Percentiles rank a stretch among this genome's conserved stretches.
Evolutionary conservation across 2,329 filamentous ascomycete genomes (phyloP).

Genomic region (Ophioceras dolichostomum): DNA sequence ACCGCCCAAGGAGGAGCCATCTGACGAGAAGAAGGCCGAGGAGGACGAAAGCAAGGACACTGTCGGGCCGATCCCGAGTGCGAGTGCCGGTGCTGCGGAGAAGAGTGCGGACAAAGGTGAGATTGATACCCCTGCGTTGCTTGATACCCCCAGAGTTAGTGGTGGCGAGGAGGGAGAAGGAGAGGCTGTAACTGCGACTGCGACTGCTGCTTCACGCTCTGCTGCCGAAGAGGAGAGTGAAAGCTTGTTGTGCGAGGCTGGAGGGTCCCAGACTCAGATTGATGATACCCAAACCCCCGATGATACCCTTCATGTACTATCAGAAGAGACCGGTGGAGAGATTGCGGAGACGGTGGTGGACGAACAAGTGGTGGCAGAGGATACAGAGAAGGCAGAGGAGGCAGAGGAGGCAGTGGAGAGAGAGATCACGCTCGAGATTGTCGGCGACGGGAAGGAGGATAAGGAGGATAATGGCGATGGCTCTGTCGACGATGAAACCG

Average conservation of each 20-base stretch:
- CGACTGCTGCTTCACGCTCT: no score
- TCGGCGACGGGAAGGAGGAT: no score
- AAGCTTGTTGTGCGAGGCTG: background rate
- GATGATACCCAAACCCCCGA: background rate
- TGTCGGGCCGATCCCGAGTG: background rate
- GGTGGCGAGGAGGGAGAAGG: background rate
- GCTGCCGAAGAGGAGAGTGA: no score
- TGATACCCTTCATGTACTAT: background rate
- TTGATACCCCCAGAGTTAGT: slow-evolving; percentile 1
- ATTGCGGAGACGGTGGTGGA: no score
- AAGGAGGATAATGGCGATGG: no score
- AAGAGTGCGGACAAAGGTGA: slow-evolving; percentile 4
- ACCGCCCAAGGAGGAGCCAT: no score
- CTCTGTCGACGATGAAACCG: no score
- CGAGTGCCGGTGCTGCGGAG: no score
- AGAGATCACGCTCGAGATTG: no score
- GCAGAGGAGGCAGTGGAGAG: background rate
- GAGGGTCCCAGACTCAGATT: background rate
- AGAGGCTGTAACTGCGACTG: background rate
- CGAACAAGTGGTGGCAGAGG: no score
- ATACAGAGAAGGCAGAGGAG: background rate
- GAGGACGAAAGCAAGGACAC: slow-evolving; percentile 1
- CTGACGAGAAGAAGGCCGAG: background rate
- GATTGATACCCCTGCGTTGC: background rate
- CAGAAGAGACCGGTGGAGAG: background rate